Evolutionary conservation across 495 filamentous ascomycete species (phyloP), one percentile per base, ranked within the genome.

Genomic region (Podospora anserina): DNA sequence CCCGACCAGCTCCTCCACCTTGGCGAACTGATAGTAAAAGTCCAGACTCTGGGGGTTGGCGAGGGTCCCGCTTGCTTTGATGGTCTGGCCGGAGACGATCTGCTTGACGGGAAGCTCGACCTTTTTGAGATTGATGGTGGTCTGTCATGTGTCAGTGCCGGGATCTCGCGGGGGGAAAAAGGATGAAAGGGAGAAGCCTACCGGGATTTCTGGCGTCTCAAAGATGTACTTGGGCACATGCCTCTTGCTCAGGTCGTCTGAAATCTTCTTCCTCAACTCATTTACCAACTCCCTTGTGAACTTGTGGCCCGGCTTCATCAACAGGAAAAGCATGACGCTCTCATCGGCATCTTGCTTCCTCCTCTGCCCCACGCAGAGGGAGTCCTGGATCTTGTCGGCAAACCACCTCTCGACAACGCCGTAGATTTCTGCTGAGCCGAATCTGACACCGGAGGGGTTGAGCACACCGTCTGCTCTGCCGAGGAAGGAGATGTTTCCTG

Each of bases 381-480:
- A 88, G 69, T 94, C 91, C 28, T 79, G 79, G 18, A 93, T 78
- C 58, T 82, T 78, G 19, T 86, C 77, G 0, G 85, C 77, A 71
- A 93, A 92, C 64, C 85, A 76, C 60, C 82, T 80, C 75, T 94
- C 91, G 26, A 93, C 77, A 4, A 93, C 89, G 20, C 81, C 80
- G 77, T 94, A 94, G 59, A 94, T 89, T 77, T 94, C 91, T 5
- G 92, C 90, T 56, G 88, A 90, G 18, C 93, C 93, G 71, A 97
- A 97, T 44, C 93, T 82, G 11, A 97, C 92, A 0, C 93, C 93
- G 11, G 85, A 87, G 0, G 93, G 93, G 77, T 97, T 97, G 32
- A 97, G 80, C 55, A 97, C 92, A 4, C 93, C 93, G 73, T 97
- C 93, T 23, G 93, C 94, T 63, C 93, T 87, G 54, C 93, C 93